Evolutionary conservation across 192 early-diverging fungal species (phyloP).

Genomic region (Borealophlyctis nickersoniae): DNA sequence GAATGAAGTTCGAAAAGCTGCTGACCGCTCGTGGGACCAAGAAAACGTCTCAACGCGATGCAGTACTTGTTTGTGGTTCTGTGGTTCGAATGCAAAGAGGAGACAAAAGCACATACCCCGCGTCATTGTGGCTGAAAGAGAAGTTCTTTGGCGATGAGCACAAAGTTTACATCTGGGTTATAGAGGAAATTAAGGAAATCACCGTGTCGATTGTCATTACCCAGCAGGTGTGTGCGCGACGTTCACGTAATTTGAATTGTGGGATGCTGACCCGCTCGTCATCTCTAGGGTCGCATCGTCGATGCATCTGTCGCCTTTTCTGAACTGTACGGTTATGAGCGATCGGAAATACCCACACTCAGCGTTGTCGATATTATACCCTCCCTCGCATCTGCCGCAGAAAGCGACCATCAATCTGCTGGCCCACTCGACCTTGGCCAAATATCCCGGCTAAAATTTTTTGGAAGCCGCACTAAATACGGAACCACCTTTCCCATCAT

Average conservation of each 20-base stretch:
- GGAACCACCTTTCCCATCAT: constrained; percentile 60
- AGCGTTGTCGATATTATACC: not conserved
- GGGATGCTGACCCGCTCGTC: not conserved
- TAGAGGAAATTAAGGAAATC: constrained; percentile 59
- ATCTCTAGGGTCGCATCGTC: constrained; percentile 43
- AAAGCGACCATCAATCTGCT: constrained; percentile 8
- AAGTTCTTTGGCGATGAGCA: constrained; percentile 43
- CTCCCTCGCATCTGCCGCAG: not conserved
- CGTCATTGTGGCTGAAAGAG: constrained; percentile 63
- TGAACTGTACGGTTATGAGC: constrained; percentile 44
- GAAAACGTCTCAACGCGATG: constrained; percentile 24
- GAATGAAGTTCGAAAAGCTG: constrained; percentile 33
- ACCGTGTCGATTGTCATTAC: constrained; percentile 39
- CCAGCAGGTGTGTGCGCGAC: constrained; percentile 25
- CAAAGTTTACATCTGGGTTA: constrained; percentile 58
- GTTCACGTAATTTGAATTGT: not conserved
- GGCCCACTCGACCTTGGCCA: constrained; percentile 43
- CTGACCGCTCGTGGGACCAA: constrained; percentile 31
- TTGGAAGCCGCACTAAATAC: constrained; percentile 47
- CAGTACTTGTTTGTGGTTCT: constrained; percentile 50
- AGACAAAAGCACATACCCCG: constrained; percentile 49
- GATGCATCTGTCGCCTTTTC: constrained; percentile 42
- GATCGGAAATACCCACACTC: not conserved
- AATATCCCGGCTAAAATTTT: constrained; percentile 56
- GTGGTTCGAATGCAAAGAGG: constrained; percentile 55